phyloP scores from a whole-genome alignment of 2,329 filamentous ascomycete species.

The Colletotrichum orbiculare region DNA sequence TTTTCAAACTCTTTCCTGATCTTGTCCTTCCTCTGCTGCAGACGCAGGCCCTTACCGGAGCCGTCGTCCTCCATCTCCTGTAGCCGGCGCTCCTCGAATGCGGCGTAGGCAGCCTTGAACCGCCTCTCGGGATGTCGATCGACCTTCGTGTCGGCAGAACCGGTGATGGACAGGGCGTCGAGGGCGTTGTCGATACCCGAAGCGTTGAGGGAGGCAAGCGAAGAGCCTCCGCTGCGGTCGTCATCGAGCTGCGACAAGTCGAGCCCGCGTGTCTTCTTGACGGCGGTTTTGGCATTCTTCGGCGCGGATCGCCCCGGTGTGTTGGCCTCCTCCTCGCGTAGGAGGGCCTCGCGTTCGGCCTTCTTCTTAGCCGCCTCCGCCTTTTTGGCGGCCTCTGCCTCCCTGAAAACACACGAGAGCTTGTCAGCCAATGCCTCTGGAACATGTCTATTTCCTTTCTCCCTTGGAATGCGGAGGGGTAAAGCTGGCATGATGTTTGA shows the following conservation, averaged over 20 bases:
- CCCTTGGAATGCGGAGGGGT: constrained; percentile 1
- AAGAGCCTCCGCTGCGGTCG: constrained; percentile 55
- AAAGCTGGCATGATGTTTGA: constrained; percentile 14
- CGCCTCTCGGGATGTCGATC: constrained; percentile 90
- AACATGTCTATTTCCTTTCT: neutral
- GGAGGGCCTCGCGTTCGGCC: constrained; percentile 86
- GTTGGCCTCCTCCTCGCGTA: constrained; percentile 83
- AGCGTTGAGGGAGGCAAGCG: constrained; percentile 75
- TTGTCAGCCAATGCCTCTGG: constrained; percentile 25
- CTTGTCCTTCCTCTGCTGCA: constrained; percentile 85
- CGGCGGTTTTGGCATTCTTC: constrained; percentile 75
- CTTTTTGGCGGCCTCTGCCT: constrained; percentile 85
- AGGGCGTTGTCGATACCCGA: constrained; percentile 93
- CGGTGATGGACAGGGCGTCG: constrained; percentile 80
- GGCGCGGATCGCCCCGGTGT: constrained; percentile 67
- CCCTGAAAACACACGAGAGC: constrained; percentile 61
- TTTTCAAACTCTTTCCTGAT: constrained; percentile 95
- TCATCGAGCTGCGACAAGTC: constrained; percentile 80
- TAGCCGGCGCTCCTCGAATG: constrained; percentile 83
- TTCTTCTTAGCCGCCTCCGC: constrained; percentile 88
- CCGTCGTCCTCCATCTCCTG: constrained; percentile 88
- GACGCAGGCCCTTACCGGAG: constrained; percentile 75
- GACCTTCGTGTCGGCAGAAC: constrained; percentile 71
- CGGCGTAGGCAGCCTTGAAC: constrained; percentile 86
- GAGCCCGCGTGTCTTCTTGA: constrained; percentile 77